Base-by-base conservation (phyloP, 805 yeast genomes). In the Wickerhamomyces silvicola region DNA sequence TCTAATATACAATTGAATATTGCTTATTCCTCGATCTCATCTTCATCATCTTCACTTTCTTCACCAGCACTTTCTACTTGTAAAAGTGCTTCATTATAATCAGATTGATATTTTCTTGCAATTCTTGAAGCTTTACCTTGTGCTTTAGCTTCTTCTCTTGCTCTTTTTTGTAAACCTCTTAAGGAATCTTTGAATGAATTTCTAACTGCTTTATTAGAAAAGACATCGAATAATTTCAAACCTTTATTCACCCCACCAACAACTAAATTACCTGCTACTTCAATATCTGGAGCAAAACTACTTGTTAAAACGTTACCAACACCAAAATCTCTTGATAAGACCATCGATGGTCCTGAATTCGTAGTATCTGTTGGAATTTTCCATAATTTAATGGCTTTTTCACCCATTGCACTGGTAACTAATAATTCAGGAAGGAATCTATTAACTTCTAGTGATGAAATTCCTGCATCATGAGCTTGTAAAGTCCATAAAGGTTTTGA, bases 381-480 rank as follows among this genome's bases (percentile, higher is more conserved):
- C 98, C 98, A 92, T 32, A 92, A 62, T 59, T 92, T 92, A 33
- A 87, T 75, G 10, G 62, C 59, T 59, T 83, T 84, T 49, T 92
- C 98, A 35, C 88, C 84, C 87, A 83, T 81, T 6, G 96, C 95
- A 31, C 92, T 79, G 1, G 97, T 85, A 16, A 78, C 75, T 52
- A 92, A 58, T 67, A 84, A 61, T 13, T 90, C 92, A 17, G 79
- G 78, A 20, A 86, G 55, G 52, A 64, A 72, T 17, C 55, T 53
- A 60, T 85, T 88, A 22, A 79, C 70, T 44, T 80, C 81, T 45
- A 92, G 69, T 2, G 90, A 68, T 5, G 96, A 81, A 39, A 92
- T 81, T 39, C 95, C 97, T 3, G 94, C 74, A 60, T 92, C 97
- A 56, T 92, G 98, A 3, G 97, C 97, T 58, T 92, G 95, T 46